A percentile compares a stretch with the other conserved stretches of the same genome.
Conservation (phyloP, 176 grass and related monocot genomes). For the Carex scoparia region DNA sequence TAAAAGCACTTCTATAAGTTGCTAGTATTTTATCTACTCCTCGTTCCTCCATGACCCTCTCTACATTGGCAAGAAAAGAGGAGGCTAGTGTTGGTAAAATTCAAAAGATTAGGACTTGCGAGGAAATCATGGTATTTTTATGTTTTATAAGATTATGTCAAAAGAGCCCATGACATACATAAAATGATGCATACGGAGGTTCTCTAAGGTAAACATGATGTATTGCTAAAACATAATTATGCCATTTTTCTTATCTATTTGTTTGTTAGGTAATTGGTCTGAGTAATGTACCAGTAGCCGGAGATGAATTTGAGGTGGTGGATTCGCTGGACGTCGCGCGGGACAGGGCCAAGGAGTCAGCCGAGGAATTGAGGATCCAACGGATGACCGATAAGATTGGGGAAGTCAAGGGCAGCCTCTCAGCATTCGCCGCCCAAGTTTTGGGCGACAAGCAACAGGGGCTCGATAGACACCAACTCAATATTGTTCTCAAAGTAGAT, state of each 20-base stretch:
- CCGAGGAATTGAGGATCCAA: slow-evolving; percentile 49
- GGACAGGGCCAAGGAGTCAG: slow-evolving; percentile 47
- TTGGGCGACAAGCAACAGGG: slow-evolving; percentile 56
- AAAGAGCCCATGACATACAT: not conserved
- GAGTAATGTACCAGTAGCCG: slow-evolving; percentile 77
- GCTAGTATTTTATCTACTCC: not conserved
- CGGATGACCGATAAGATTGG: slow-evolving; percentile 79
- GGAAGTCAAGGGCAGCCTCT: slow-evolving; percentile 80
- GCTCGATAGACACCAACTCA: slow-evolving; percentile 81
- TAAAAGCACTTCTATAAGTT: not conserved
- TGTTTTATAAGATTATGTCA: slow-evolving; percentile 1
- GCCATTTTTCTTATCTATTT: not conserved
- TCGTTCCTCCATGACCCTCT: not conserved
- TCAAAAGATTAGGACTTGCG: not conserved
- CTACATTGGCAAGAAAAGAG: not conserved
- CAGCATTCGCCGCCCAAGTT: slow-evolving; percentile 68
- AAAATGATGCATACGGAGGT: not conserved
- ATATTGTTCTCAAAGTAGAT: slow-evolving; percentile 96
- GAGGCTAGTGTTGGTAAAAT: not conserved
- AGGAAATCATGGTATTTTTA: not conserved
- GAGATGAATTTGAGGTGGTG: slow-evolving; percentile 86
- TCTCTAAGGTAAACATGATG: not conserved
- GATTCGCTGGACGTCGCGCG: slow-evolving; percentile 56
- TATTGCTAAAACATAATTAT: not conserved
- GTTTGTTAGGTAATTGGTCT: slow-evolving; percentile 73